Evolutionary conservation across 192 early-diverging fungal species (phyloP).

Genomic region (Entomortierella beljakovae): DNA sequence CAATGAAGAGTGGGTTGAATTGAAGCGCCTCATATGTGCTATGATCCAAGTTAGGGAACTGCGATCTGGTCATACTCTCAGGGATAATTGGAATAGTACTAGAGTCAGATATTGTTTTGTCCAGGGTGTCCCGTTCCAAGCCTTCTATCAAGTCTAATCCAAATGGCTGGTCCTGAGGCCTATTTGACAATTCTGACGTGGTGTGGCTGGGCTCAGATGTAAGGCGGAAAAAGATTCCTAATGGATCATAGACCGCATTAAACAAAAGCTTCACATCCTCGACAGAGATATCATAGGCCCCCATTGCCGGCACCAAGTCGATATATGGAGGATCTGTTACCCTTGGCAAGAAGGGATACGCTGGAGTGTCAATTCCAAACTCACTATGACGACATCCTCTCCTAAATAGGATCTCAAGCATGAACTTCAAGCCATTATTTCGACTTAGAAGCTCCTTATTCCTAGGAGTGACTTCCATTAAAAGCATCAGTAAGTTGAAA

Average conservation of each 20-base stretch:
- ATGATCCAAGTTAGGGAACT: background rate
- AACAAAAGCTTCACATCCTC: slow-evolving; percentile 51
- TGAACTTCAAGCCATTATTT: slow-evolving; percentile 50
- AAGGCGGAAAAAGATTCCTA: slow-evolving; percentile 50
- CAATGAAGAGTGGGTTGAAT: slow-evolving; percentile 55
- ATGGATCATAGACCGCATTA: slow-evolving; percentile 55
- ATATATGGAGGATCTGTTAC: slow-evolving; percentile 50
- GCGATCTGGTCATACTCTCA: slow-evolving; percentile 5
- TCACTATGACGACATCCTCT: slow-evolving; percentile 33
- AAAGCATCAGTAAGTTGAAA: slow-evolving; percentile 54
- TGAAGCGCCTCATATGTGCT: slow-evolving; percentile 7
- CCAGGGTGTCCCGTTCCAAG: too few species aligned
- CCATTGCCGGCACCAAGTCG: slow-evolving; percentile 55
- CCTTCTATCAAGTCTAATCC: too few species aligned
- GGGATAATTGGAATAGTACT: slow-evolving; percentile 23
- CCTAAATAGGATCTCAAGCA: slow-evolving; percentile 55
- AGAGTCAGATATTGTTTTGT: too few species aligned
- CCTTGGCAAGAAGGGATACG: slow-evolving; percentile 31
- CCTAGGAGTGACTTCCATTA: slow-evolving; percentile 58
- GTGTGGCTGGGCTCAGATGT: slow-evolving; percentile 11
- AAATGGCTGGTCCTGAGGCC: too few species aligned
- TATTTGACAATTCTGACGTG: slow-evolving; percentile 2
- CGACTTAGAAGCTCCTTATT: slow-evolving; percentile 56
- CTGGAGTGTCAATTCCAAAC: slow-evolving; percentile 10
- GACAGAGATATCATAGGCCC: slow-evolving; percentile 55